Evolutionary conservation across 2,329 filamentous ascomycete genomes (phyloP), one percentile per base, ranked within the genome.

Genomic region (Truncatella angustata): DNA sequence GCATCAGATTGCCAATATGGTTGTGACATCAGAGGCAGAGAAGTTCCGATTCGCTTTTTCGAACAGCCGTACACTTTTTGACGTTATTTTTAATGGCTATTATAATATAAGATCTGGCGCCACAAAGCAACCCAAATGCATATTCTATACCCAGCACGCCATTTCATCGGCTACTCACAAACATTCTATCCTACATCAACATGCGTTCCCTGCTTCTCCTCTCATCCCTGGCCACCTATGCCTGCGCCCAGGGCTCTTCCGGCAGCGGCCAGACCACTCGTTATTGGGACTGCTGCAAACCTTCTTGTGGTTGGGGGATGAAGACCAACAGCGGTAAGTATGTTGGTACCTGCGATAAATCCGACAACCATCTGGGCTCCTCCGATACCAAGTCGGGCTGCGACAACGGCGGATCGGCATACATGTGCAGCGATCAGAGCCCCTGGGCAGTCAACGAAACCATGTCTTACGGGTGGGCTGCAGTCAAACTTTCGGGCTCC

Each of bases 391-490:
- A 64, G 34, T 77, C 73, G 20, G 82, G 78, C 4, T 88, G 85
- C 60, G 72, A 65, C 53, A 56, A 75, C 37, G 78, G 80, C 55
- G 84, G 84, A 16, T 62, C 64, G 9, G 79, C 84, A 4, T 87
- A 74, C 67, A 80, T 80, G 66, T 88, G 85, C 66, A 78, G 77
- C 34, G 75, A 79, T 67, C 81, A 87, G 66, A 76, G 75, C 44
- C 84, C 85, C 0, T 87, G 80, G 78, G 80, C 79, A 4, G 73
- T 86, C 55, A 81, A 76, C 60, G 77, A 82, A 48, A 71, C 72
- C 9, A 60, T 84, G 11, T 75, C 82, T 16, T 88, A 87, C 60
- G 85, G 85, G 12, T 88, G 83, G 61, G 82, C 85, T 1, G 84
- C 85, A 11, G 82, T 81, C 7, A 74, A 72, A 46, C 74, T 87